These are phyloP conservation scores for Austroboletus festivus DNA, from an alignment of 768 basidiomycete genomes.

Conservation along the genomic window DNA sequence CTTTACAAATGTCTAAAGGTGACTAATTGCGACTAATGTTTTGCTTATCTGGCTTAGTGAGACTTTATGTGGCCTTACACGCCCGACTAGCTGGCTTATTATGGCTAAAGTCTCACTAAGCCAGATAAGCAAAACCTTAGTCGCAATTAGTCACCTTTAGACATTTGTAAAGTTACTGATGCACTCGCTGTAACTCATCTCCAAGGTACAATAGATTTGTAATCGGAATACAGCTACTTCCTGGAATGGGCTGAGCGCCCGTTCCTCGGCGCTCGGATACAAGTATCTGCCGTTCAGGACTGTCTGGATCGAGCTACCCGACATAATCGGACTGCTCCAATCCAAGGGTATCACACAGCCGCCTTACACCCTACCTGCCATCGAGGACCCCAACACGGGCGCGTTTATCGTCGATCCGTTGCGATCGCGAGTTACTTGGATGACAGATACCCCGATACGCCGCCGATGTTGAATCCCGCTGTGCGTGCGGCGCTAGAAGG, in stretches of 20 bases:
- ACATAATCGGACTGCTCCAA: conserved; percentile 36
- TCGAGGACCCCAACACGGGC: conserved; percentile 44
- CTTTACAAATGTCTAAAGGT: conserved; percentile 2
- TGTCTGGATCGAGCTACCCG: conserved; percentile 34
- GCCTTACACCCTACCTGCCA: conserved; percentile 46
- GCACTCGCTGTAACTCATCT: too few species aligned
- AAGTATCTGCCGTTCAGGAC: conserved; percentile 14
- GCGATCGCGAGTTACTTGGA: conserved; percentile 52
- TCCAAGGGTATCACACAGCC: conserved; percentile 25
- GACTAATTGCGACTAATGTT: too few species aligned
- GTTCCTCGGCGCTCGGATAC: too few species aligned
- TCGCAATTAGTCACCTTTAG: conserved; percentile 11
- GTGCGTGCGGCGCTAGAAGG: conserved; percentile 33
- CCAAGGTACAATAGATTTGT: conserved; percentile 37
- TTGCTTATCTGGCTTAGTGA: too few species aligned
- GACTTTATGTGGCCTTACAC: too few species aligned
- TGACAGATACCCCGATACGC: conserved; percentile 43
- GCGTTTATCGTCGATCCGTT: conserved; percentile 40
- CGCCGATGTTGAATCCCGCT: conserved; percentile 35
- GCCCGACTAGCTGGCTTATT: too few species aligned
- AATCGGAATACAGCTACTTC: conserved; percentile 37
- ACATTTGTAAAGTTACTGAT: too few species aligned
- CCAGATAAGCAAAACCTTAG: too few species aligned
- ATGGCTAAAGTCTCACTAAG: too few species aligned
- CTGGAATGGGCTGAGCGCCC: background rate